Base-by-base conservation (phyloP, 495 filamentous ascomycete genomes). In the Cryomyces minteri region DNA sequence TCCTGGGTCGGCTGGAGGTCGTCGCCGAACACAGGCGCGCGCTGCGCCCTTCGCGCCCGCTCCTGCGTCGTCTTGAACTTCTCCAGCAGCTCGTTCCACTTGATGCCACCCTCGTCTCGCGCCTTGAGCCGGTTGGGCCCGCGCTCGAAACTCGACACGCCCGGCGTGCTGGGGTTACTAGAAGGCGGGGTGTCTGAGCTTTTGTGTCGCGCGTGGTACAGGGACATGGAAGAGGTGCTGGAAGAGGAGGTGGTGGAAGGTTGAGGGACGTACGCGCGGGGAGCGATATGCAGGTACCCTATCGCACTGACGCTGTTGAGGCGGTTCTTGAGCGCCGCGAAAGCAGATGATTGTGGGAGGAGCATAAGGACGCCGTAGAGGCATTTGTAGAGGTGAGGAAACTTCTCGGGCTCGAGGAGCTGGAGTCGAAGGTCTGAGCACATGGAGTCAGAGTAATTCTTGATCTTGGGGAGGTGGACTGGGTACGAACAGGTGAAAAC, bases 331-430 rank as follows among this genome's bases (percentile, higher is more conserved):
- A 99, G 69, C 3, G 88, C 87, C 6, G 88, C 88, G 61, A 99
- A 99, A 8, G 92, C 92, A 31, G 87, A 88, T 25, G 86, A 94
- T 62, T 99, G 92, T 2, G 92, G 92, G 10, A 99, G 74, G 39
- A 99, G 79, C 92, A 99, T 99, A 44, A 99, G 68, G 8, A 99
- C 71, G 31, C 92, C 92, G 55, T 95, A 99, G 9, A 99, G 77
- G 61, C 88, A 96, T 67, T 99, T 99, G 66, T 99, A 96, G 2
- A 99, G 70, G 57, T 93, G 83, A 8, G 92, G 92, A 48, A 90
- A 90, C 62, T 81, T 84, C 59, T 96, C 92, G 6, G 92, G 92
- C 58, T 99, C 92, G n/a, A 99, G 79, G 12, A 99, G 78, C 58
- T 99, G 92, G 30, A 99, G 73, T 34, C 92, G 84, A 32, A 99